A percentile compares a stretch with the other conserved stretches of the same genome.
These are phyloP conservation scores for Hirsutella thompsonii DNA, from an alignment of 2,329 filamentous ascomycete species.

Conservation along the genomic window DNA sequence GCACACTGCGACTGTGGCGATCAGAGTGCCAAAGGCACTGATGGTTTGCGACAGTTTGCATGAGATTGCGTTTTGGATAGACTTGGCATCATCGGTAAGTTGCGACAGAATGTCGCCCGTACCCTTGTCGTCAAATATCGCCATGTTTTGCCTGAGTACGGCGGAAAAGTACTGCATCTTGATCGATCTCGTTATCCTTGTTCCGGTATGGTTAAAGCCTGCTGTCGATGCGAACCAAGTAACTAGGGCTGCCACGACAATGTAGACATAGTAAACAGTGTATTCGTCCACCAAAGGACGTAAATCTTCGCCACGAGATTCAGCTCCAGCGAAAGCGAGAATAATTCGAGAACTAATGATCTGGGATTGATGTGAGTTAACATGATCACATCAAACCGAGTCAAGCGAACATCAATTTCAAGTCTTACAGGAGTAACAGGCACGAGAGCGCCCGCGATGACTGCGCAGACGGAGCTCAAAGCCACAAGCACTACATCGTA, in stretches of 20 bases:
- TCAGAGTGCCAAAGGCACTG: not conserved
- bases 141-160: constrained; percentile 16
- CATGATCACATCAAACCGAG: not conserved
- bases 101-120: constrained; percentile 2
- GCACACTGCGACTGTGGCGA: not conserved
- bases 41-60: not conserved
- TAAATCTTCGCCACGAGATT: not conserved
- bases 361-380: not conserved
- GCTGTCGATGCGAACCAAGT: constrained; percentile 18
- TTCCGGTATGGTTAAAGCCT: constrained; percentile 2
- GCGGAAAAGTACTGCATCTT: constrained; percentile 10
- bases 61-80: not conserved
- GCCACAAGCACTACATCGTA: not conserved
- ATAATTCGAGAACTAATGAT: not conserved
- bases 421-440: not conserved
- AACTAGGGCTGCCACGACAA: constrained; percentile 18
- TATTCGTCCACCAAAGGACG: not conserved
- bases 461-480: not conserved
- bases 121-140: constrained; percentile 17
- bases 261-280: constrained; percentile 4
- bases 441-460: not conserved
- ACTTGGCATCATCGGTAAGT: not conserved
- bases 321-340: not conserved
- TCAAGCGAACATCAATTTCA: not conserved
- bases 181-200: not conserved